Evolutionary conservation across 2,329 filamentous ascomycete species (phyloP).

Genomic region (Huntiella moniliformis): DNA sequence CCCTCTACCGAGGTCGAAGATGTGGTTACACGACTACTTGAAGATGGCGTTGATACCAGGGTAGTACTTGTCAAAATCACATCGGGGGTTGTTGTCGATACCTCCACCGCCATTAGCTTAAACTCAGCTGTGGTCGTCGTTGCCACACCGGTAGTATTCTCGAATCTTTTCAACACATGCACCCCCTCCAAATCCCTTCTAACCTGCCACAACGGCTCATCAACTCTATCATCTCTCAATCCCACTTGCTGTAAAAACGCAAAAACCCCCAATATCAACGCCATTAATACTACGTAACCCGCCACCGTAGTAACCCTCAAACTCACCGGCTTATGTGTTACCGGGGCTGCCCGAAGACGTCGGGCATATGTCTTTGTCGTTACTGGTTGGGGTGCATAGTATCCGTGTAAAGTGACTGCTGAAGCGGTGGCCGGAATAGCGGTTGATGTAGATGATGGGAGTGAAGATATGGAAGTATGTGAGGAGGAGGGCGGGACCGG

Average conservation of each 20-base stretch:
- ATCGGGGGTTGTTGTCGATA: no score
- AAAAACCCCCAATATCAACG: constrained; percentile 1
- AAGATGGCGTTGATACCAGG: background rate
- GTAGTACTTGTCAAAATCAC: background rate
- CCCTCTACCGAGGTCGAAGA: background rate
- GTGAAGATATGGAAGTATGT: no score
- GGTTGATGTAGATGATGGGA: background rate
- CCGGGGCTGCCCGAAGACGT: background rate
- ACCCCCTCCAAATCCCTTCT: background rate
- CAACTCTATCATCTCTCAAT: background rate
- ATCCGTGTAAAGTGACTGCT: background rate
- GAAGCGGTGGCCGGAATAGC: background rate
- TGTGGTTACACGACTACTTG: background rate
- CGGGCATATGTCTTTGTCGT: background rate
- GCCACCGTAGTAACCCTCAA: background rate
- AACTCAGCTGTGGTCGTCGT: background rate
- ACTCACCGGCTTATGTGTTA: constrained; percentile 4
- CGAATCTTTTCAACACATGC: background rate
- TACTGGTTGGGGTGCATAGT: background rate
- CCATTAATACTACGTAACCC: background rate
- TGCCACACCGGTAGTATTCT: background rate
- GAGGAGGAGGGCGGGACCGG: no score
- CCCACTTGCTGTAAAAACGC: constrained; percentile 1
- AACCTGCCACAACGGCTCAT: constrained; percentile 1
- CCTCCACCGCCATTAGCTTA: no score